These are phyloP conservation scores for Cladosporium sp. DNA, from an alignment of 2,329 filamentous ascomycete species.

Conservation along the genomic window DNA sequence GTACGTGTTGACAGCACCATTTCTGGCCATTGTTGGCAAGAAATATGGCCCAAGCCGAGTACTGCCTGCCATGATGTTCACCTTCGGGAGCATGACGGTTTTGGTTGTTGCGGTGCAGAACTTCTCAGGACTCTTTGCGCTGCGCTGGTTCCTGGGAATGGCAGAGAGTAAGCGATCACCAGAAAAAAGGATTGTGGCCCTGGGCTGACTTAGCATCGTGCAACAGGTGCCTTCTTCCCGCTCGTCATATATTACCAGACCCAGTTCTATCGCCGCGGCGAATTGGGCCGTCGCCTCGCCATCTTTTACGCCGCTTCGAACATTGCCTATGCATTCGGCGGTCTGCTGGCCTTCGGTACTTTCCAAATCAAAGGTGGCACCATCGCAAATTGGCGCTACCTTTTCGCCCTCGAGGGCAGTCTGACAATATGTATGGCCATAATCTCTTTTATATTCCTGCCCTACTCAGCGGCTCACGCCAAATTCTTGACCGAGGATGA, in stretches of 20 bases:
- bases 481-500: conserved; percentile 67
- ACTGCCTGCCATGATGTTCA: conserved; percentile 68
- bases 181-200: not conserved
- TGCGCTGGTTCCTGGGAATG: conserved; percentile 69
- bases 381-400: conserved; percentile 62
- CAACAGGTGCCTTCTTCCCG: conserved; percentile 62
- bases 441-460: conserved; percentile 71
- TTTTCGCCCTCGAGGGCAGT: conserved; percentile 64
- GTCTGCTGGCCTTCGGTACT: conserved; percentile 61
- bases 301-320: conserved; percentile 76
- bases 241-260: conserved; percentile 65
- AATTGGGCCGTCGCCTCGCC: conserved; percentile 69
- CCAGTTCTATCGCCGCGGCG: conserved; percentile 69
- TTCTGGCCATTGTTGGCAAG: conserved; percentile 68
- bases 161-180: conserved; percentile 51
- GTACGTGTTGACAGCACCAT: conserved; percentile 69
- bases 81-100: conserved; percentile 67
- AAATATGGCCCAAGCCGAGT: conserved; percentile 65
- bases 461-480: conserved; percentile 64
- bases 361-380: conserved; percentile 59
- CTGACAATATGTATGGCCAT: conserved; percentile 60
- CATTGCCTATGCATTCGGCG: conserved; percentile 69
- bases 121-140: conserved; percentile 66
- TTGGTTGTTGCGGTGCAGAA: conserved; percentile 59
- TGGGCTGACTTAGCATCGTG: not conserved